Evolutionary conservation across 768 basidiomycete species (phyloP).

Genomic region (Mycena filopes): DNA sequence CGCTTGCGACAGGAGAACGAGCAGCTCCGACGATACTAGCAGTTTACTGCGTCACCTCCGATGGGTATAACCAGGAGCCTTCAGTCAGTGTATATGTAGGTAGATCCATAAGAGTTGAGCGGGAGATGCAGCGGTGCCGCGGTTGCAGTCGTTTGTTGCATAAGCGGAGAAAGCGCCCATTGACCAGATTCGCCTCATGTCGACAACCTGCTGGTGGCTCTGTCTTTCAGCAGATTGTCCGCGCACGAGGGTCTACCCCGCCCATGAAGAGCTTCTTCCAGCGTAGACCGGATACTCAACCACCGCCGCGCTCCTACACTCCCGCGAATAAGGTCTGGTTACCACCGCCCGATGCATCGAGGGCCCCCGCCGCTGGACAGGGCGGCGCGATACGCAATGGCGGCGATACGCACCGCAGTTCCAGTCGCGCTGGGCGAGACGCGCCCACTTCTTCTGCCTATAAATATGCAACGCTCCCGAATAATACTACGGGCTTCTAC

Average conservation of each 20-base stretch:
- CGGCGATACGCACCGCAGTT: slow-evolving; percentile 16
- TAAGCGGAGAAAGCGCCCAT: slow-evolving; percentile 27
- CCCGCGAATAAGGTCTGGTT: slow-evolving; percentile 29
- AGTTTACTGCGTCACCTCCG: no score
- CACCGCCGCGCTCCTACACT: slow-evolving; percentile 18
- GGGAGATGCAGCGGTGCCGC: background rate
- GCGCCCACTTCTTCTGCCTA: slow-evolving; percentile 25
- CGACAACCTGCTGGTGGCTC: slow-evolving; percentile 30
- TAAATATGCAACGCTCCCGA: slow-evolving; percentile 27
- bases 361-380: background rate
- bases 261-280: slow-evolving; percentile 34
- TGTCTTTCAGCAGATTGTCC: slow-evolving; percentile 29
- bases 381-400: slow-evolving; percentile 3
- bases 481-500: slow-evolving; percentile 23
- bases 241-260: slow-evolving; percentile 8
- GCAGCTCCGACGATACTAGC: slow-evolving; percentile 56
- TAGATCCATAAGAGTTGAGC: slow-evolving; percentile 1
- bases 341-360: slow-evolving; percentile 22
- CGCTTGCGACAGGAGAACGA: slow-evolving; percentile 75
- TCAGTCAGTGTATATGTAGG: background rate
- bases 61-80: no score
- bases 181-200: slow-evolving; percentile 33
- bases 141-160: slow-evolving; percentile 2
- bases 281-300: slow-evolving; percentile 28
- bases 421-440: slow-evolving; percentile 23